These are phyloP conservation scores for Sporisorium exsertum DNA, from an alignment of 1,284 basidiomycete genomes.

Conservation along the genomic window DNA sequence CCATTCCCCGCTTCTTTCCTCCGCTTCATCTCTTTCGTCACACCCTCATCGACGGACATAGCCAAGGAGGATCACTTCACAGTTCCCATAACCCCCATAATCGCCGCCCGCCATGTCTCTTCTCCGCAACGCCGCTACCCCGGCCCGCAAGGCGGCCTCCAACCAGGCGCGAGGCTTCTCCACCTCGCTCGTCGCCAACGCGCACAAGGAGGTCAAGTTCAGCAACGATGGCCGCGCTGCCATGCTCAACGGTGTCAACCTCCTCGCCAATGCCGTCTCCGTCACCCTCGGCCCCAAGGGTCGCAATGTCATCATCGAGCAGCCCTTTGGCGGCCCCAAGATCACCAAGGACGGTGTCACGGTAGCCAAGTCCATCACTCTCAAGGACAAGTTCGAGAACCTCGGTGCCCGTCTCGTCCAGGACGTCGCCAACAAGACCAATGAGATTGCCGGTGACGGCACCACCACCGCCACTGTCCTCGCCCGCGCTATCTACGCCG, in stretches of 20 bases:
- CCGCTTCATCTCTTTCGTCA: background rate
- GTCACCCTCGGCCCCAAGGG: constrained; percentile 97
- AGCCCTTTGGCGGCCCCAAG: constrained; percentile 95
- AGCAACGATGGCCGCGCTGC: constrained; percentile 92
- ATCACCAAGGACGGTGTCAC: constrained; percentile 99
- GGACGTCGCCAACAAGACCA: constrained; percentile 95
- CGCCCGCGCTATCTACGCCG: constrained; percentile 94
- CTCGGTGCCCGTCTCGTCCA: constrained; percentile 96
- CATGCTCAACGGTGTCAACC: constrained; percentile 94
- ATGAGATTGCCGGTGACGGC: constrained; percentile 96
- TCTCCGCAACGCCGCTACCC: constrained; percentile 53
- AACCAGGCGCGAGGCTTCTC: constrained; percentile 53
- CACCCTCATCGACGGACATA: constrained; percentile 16
- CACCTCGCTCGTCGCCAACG: constrained; percentile 54
- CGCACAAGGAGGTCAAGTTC: constrained; percentile 93
- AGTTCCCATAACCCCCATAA: background rate
- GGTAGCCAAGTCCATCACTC: constrained; percentile 91
- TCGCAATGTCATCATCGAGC: constrained; percentile 99
- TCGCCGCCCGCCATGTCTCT: constrained; percentile 52
- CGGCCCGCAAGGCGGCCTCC: constrained; percentile 50
- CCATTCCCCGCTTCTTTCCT: constrained; percentile 2
- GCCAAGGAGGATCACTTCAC: constrained; percentile 18
- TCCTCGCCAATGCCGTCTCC: constrained; percentile 80
- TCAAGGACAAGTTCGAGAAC: constrained; percentile 99
- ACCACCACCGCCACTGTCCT: constrained; percentile 98